Evolutionary conservation across 2,329 filamentous ascomycete species (phyloP), one percentile per base, ranked within the genome.

Genomic region (Xylariaceae sp.): DNA sequence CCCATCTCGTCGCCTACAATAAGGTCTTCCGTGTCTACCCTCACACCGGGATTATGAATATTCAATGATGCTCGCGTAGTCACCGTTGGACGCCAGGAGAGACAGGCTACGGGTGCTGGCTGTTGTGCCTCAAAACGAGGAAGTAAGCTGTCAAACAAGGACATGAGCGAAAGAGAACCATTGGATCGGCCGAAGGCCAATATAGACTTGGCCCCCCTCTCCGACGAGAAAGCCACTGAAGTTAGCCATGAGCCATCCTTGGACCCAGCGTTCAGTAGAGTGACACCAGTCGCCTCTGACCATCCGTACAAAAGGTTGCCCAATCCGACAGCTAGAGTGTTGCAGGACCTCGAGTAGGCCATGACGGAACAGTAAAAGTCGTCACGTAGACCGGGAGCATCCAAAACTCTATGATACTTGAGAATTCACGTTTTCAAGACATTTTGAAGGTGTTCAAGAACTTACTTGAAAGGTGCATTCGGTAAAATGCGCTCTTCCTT

Each of bases 361-460:
- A 99, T 79, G 2, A 92, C 81, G 0, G 92, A 94, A 73, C 92
- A 97, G 70, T 99, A 99, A 70, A 92, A 99, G 71, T 99, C 93
- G 65, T 97, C 92, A 51, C 91, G 85, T n/a, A 97, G 78, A 45
- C 85, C 84, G 2, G 92, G 92, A 7, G 93, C 93, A 73, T 97
- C 91, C 4, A 99, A 80, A 6, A 97, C 89, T 74, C 85, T 88
- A 58, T 8, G 23, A 27, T 1, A 4, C 24, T 39, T 53, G 2
- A 53, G 46, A 15, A 39, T 42, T 44, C 18, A 27, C 8, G 5
- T 15, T 24, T 15, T 3, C 21, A 5, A 24, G 16, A 29, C 15
- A 9, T 4, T 41, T n/a, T n/a, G 42, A 75, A 20, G 8, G 15
- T 21, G 16, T 30, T 10, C n/a, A 3, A 37, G 16, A 6, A 36